A percentile compares a stretch with the other conserved stretches of the same genome.
Evolutionary conservation across 2,329 filamentous ascomycete species (phyloP).

Genomic region (Aspergillus sp.): DNA sequence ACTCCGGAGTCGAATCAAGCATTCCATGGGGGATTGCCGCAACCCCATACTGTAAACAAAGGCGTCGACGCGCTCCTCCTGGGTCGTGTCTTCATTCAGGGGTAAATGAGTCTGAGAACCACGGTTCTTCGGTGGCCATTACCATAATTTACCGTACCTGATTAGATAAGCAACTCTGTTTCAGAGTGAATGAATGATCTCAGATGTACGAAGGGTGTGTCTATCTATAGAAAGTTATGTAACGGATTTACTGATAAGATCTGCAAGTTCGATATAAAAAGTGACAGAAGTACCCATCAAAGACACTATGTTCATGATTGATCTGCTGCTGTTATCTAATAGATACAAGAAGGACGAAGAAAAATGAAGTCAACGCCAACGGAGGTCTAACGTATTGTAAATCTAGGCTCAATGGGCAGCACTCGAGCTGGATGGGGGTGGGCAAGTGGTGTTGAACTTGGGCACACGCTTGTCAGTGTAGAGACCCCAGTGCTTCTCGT

Average conservation of each 20-base stretch:
- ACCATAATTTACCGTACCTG: slow-evolving; percentile 6
- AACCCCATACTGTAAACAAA: too few species aligned
- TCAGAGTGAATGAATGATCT: background rate
- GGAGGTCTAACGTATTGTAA: too few species aligned
- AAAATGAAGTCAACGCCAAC: too few species aligned
- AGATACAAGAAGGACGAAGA: too few species aligned
- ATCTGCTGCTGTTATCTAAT: too few species aligned
- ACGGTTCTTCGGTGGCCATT: slow-evolving; percentile 13
- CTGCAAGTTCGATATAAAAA: too few species aligned
- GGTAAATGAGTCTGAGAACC: slow-evolving; percentile 18
- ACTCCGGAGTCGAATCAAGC: too few species aligned
- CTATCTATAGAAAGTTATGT: too few species aligned
- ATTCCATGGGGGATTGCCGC: background rate
- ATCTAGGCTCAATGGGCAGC: too few species aligned
- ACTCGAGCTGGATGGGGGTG: slow-evolving; percentile 19
- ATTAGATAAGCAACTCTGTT: slow-evolving; percentile 1
- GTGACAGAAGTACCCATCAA: too few species aligned
- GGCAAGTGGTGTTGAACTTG: slow-evolving; percentile 53
- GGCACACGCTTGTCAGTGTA: slow-evolving; percentile 55
- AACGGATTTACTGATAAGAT: too few species aligned
- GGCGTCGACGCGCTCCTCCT: slow-evolving; percentile 5
- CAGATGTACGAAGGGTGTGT: background rate
- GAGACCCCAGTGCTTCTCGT: slow-evolving; percentile 67
- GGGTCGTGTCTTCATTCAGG: slow-evolving; percentile 20
- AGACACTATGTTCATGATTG: too few species aligned